These are phyloP conservation scores for Magnaporthiopsis rhizophila DNA, from an alignment of 2,329 filamentous ascomycete genomes.

Conservation along the genomic window DNA sequence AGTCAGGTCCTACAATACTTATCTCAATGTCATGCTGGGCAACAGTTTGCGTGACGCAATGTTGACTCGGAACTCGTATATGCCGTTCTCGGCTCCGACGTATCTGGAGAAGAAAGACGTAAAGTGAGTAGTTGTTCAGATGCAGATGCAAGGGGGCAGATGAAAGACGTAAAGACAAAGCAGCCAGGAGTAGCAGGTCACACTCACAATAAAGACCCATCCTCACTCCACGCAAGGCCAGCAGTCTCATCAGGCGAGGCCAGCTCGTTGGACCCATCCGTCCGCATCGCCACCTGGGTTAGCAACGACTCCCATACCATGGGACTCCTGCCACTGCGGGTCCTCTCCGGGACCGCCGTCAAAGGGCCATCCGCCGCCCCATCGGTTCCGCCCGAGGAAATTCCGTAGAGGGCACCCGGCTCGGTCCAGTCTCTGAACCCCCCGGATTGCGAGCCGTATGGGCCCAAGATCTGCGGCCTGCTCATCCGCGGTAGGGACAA, in stretches of 20 bases:
- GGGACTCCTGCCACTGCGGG: not conserved
- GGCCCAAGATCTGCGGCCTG: not conserved
- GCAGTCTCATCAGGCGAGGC: constrained; percentile 46
- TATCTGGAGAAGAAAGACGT: constrained; percentile 34
- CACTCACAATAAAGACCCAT: constrained; percentile 51
- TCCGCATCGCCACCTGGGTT: constrained; percentile 26
- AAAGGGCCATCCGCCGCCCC: constrained; percentile 31
- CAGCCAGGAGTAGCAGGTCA: constrained; percentile 9
- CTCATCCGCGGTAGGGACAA: not conserved
- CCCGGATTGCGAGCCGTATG: not conserved
- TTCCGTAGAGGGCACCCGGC: constrained; percentile 1
- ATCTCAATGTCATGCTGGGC: constrained; percentile 47
- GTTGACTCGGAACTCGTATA: constrained; percentile 67
- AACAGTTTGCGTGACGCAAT: constrained; percentile 50
- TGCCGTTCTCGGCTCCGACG: constrained; percentile 61
- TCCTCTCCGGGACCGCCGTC: constrained; percentile 13
- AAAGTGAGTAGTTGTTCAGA: no score
- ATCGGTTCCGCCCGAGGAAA: constrained; percentile 21
- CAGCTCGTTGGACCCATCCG: constrained; percentile 14
- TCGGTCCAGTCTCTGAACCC: constrained; percentile 3
- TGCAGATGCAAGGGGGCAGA: not conserved
- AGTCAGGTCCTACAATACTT: constrained; percentile 13
- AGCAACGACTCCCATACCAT: constrained; percentile 19
- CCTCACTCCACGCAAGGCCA: constrained; percentile 53
- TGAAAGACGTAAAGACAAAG: constrained; percentile 1